A percentile compares a stretch with the other conserved stretches of the same genome.
Evolutionary conservation across 345 rosid genomes (phyloP).

Genomic region (Boechera divaricarpa): DNA sequence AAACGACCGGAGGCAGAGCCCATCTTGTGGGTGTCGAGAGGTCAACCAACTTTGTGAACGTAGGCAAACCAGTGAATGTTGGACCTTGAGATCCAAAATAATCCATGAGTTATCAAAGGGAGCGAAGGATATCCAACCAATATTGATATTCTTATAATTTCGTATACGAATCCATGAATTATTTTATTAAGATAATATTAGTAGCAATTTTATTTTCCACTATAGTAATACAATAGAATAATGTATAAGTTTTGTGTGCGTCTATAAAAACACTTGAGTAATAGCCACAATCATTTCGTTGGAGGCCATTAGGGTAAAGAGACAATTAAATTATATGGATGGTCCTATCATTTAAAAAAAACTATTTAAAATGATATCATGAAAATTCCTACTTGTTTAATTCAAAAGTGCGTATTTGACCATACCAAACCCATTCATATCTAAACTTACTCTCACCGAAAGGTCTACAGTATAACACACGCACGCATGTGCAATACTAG

Average conservation of each 20-base stretch:
- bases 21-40: too few relatives aligned
- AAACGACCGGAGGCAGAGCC: background rate
- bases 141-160: too few relatives aligned
- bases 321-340: background rate
- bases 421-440: slow-evolving; percentile 35
- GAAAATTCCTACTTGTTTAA: background rate
- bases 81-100: too few relatives aligned
- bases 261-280: slow-evolving; percentile 1
- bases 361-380: slow-evolving; percentile 18
- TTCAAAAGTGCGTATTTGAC: slow-evolving; percentile 27
- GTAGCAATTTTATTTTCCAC: background rate
- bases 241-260: too few relatives aligned
- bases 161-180: too few relatives aligned
- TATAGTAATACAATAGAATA: too few relatives aligned
- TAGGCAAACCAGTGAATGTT: too few relatives aligned
- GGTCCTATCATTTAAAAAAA: slow-evolving; percentile 6
- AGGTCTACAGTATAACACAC: slow-evolving; percentile 11
- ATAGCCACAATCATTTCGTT: slow-evolving; percentile 8
- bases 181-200: too few relatives aligned
- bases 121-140: too few relatives aligned
- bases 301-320: background rate
- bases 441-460: slow-evolving; percentile 23
- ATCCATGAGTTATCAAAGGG: too few relatives aligned
- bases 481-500: background rate
- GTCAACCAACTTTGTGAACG: background rate